Evolutionary conservation across 2,329 filamentous ascomycete genomes (phyloP), one percentile per base, ranked within the genome.

Genomic region (Stylonectria norvegica): DNA sequence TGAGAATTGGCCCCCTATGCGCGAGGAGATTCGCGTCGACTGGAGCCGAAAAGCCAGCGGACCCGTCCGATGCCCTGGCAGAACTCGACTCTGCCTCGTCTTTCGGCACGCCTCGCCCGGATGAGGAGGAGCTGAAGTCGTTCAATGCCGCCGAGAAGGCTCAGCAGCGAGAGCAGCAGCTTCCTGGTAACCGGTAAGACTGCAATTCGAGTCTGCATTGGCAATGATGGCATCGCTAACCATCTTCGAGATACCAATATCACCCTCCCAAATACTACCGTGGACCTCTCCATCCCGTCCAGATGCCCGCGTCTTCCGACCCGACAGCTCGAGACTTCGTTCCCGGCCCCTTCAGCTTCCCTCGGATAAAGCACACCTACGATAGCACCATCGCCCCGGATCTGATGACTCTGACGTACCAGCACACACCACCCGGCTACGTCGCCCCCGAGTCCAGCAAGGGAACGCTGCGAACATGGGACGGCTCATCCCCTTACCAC

Each of bases 211-310:
- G 15, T 2, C 17, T 17, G 10, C 5, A 4, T 16, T 5, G 34
- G 12, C 16, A n/a, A 7, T 15, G 20, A 38, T 28, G 11, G 37
- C 20, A 29, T 31, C 25, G 36, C 36, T 52, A 39, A 53, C 22
- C 33, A 9, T 65, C 67, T 45, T 19, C 17, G 47, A 95, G 91
- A 76, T 98, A 97, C 71, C 87, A 95, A 68, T 97, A 86, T 67
- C 89, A 90, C 50, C 85, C 91, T 36, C 93, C 93, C 49, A 93
- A 91, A 70, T 98, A 90, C 76, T 83, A 95, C 66, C 87, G 91
- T 59, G 93, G 93, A 41, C 90, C 90, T 49, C 76, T 97, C 17
- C 90, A 97, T 63, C 93, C 93, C 36, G 82, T 96, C 58, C 89
- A 95, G 70, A 86, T 89, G 43, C 91, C 89, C n/a, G 77, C 82